These are phyloP conservation scores for Teratosphaeria zuluensis DNA, from an alignment of 2,329 filamentous ascomycete genomes.

Conservation along the genomic window DNA sequence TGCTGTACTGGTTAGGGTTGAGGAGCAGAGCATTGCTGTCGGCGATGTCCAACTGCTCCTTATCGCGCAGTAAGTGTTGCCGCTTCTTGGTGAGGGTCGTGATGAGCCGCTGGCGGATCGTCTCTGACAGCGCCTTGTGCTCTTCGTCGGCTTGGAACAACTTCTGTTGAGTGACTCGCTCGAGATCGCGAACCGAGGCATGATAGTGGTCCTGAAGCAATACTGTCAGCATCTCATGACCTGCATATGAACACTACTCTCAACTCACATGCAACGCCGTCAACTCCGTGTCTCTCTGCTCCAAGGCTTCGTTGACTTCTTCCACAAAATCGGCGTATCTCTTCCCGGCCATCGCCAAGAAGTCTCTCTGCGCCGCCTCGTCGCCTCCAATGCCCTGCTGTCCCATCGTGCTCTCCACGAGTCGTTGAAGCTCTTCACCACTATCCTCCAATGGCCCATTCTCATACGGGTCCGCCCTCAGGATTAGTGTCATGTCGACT, in stretches of 20 bases:
- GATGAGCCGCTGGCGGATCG: slow-evolving; percentile 52
- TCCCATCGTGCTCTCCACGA: slow-evolving; percentile 35
- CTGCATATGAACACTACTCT: neutral
- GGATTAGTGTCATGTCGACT: slow-evolving; percentile 76
- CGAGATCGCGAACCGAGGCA: slow-evolving; percentile 45
- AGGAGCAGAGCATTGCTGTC: slow-evolving; percentile 57
- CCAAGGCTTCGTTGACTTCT: slow-evolving; percentile 77
- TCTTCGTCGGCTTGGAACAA: slow-evolving; percentile 54
- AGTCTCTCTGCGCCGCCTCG: slow-evolving; percentile 57
- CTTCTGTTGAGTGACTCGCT: slow-evolving; percentile 49
- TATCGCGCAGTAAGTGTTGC: slow-evolving; percentile 50
- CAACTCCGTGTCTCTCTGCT: slow-evolving; percentile 76
- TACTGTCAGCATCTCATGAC: neutral
- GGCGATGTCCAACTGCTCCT: slow-evolving; percentile 57
- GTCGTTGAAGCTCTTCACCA: slow-evolving; percentile 56
- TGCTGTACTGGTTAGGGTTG: slow-evolving; percentile 57
- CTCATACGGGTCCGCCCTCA: slow-evolving; percentile 71
- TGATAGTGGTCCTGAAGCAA: slow-evolving; percentile 46
- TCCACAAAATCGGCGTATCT: slow-evolving; percentile 78
- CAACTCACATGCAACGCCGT: slow-evolving; percentile 63
- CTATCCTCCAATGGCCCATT: slow-evolving; percentile 56
- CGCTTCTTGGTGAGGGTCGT: slow-evolving; percentile 49
- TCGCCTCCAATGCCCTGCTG: slow-evolving; percentile 24
- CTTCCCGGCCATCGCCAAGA: slow-evolving; percentile 57
- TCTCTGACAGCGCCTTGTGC: slow-evolving; percentile 48